Base-by-base conservation (phyloP, 2,329 filamentous ascomycete genomes). In the Sporothrix luriei region DNA sequence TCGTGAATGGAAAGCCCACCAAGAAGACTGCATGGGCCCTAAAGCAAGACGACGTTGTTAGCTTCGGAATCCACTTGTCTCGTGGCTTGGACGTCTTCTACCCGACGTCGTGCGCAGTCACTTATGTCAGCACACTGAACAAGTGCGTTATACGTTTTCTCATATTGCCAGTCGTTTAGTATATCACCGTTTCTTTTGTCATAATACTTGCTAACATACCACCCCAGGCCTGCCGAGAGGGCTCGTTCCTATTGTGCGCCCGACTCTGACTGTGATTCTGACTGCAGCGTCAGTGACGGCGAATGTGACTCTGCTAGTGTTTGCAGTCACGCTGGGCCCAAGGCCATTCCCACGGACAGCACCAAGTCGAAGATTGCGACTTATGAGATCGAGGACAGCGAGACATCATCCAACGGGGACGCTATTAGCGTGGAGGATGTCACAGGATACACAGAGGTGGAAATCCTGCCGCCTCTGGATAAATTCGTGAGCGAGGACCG, bases 51-150 rank as follows among this genome's bases (percentile, higher is more conserved):
- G 81, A 82, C 71, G 66, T 64, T 1, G 48, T 83, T 59, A 75
- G 75, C 10, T 82, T 83, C 48, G 82, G 82, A 2, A 75, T 78
- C 16, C 74, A 80, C n/a, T 78, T 83, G 4, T 77, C 76, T 46
- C 78, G 81, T 26, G 74, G 76, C 13, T 73, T 74, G 2, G 75
- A 78, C 48, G 75, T 77, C 1, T 79, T 77, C 48, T 33, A 71
- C 3, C 78, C 78, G 7, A 74, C 75, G 4, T 71, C 66, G 0
- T 72, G 78, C 21, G 73, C 69, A 26, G 73, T 80, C 9, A 73
- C 72, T 5, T 49, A 77, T 33, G 48, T 69, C 1, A 76, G 73
- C 57, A 40, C 29, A 11, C 26, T 72, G 3, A 33, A 14, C 6
- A 61, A 57, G 76, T 76, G 71, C 72, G 75, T 70, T 21, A 2